phyloP scores from a whole-genome alignment of 1,284 basidiomycete species.

The Paramarasmius palmivorus region DNA sequence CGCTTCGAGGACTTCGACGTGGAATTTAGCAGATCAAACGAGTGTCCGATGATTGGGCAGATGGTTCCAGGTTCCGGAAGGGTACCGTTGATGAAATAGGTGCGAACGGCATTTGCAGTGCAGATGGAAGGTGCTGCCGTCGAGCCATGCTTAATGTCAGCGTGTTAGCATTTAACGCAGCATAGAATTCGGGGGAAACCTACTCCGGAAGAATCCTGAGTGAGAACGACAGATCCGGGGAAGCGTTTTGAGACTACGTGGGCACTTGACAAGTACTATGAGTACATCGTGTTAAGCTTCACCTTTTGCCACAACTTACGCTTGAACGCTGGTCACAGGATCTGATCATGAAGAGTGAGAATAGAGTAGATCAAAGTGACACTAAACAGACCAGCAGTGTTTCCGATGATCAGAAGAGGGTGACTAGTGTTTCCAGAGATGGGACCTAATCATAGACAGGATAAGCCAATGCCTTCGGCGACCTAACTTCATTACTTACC shows the following conservation, averaged over 20 bases:
- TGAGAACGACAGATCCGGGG: conserved; percentile 15
- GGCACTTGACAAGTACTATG: conserved; percentile 6
- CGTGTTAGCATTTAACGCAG: too few relatives aligned
- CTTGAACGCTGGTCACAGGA: conserved; percentile 41
- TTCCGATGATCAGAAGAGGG: conserved; percentile 21
- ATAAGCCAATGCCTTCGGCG: neutral
- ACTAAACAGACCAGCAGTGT: conserved; percentile 17
- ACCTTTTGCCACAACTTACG: too few relatives aligned
- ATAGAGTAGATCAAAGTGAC: neutral
- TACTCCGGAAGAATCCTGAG: conserved; percentile 15
- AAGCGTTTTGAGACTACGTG: conserved; percentile 8
- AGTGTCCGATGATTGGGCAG: conserved; percentile 29
- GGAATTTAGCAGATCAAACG: too few relatives aligned
- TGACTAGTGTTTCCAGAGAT: conserved; percentile 22
- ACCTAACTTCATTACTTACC: conserved; percentile 19
- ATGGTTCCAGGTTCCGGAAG: conserved; percentile 41
- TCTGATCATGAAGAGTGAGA: conserved; percentile 27
- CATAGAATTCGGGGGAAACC: neutral
- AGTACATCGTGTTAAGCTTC: too few relatives aligned
- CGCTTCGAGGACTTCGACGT: too few relatives aligned
- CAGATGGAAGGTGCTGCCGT: conserved; percentile 42
- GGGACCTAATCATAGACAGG: conserved; percentile 13
- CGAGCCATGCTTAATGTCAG: conserved; percentile 48
- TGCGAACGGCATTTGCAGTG: conserved; percentile 37
- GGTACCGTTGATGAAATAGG: conserved; percentile 42